A percentile compares a stretch with the other conserved stretches of the same genome.
These are phyloP conservation scores for Yarrowia porcina DNA, from an alignment of 805 yeast species.

Conservation along the genomic window DNA sequence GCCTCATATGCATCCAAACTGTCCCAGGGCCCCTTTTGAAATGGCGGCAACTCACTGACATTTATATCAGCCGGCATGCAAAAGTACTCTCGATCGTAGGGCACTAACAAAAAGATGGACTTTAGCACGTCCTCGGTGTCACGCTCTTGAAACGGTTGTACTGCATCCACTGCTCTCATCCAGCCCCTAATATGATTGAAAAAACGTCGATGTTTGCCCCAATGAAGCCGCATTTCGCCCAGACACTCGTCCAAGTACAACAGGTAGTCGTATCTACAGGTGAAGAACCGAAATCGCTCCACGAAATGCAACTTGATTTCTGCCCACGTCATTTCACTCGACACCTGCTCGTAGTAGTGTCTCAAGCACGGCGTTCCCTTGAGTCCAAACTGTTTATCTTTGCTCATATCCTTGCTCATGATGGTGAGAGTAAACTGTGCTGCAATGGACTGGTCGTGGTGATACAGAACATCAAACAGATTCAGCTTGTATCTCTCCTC, in stretches of 20 bases:
- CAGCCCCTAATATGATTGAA: conserved; percentile 23
- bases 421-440: conserved; percentile 21
- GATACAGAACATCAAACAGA: conserved; percentile 15
- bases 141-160: background rate
- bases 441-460: background rate
- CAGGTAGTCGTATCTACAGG: conserved; percentile 20
- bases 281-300: conserved; percentile 16
- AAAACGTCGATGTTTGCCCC: conserved; percentile 19
- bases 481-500: conserved; percentile 6
- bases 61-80: conserved; percentile 21
- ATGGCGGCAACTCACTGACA: background rate
- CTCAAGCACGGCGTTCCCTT: conserved; percentile 16
- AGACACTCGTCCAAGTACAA: conserved; percentile 20
- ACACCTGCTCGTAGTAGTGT: conserved; percentile 19
- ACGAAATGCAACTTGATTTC: conserved; percentile 11
- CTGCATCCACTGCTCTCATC: conserved; percentile 1
- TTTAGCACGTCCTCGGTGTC: conserved; percentile 8
- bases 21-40: background rate
- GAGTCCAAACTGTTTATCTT: background rate
- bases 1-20: conserved; percentile 17
- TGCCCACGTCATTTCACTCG: conserved; percentile 8
- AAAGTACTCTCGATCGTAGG: conserved; percentile 11
- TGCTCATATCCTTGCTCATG: background rate
- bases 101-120: conserved; percentile 11
- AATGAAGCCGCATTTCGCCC: conserved; percentile 19